Evolutionary conservation across 176 grass and related monocot species (phyloP), one percentile per base, ranked within the genome.

Genomic region (Avena sativa): DNA sequence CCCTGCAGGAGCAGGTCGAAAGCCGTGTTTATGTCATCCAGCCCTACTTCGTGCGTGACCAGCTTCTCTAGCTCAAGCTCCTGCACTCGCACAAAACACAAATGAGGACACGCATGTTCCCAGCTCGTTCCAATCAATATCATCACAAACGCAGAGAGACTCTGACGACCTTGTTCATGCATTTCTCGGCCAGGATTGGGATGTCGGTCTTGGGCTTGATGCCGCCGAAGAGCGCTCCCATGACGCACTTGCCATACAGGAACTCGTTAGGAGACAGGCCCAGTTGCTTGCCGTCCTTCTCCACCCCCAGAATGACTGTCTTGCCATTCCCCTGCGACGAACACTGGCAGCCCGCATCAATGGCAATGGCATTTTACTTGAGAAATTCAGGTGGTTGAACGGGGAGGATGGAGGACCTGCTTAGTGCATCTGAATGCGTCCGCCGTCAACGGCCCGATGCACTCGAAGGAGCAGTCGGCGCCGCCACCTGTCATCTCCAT

Each of bases 161-260:
- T 23, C 28, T 28, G 28, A 2, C 4, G 55, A 95, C 94, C 94
- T 93, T 91, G 38, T 80, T 82, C 8, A 93, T 87, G 91, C 87
- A 97, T 88, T 90, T 86, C 38, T 89, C 9, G 26, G 89, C 89
- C 6, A 97, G 91, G 73, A 82, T 90, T 12, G 95, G 95, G 69
- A 97, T 91, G 89, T 97, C 93, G 0, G 26, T 92, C 74, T 95
- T 97, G 17, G 95, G 61, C 63, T 97, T 95, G 6, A 95, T 77
- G 14, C 95, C 95, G 20, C 95, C 93, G 32, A 97, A 76, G 55
- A 87, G 12, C 1, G 87, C 66, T n/a, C 93, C 91, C 63, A 90
- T 89, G 87, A 95, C 79, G 57, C 82, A 77, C 63, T 85, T 97
- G 32, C 95, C 95, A 9, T 23, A 76, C 19, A 97, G 67, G 36